A percentile compares a stretch with the other conserved stretches of the same genome.
Conservation (phyloP, 2,329 filamentous ascomycete species). For the Aspergillus ruber region DNA sequence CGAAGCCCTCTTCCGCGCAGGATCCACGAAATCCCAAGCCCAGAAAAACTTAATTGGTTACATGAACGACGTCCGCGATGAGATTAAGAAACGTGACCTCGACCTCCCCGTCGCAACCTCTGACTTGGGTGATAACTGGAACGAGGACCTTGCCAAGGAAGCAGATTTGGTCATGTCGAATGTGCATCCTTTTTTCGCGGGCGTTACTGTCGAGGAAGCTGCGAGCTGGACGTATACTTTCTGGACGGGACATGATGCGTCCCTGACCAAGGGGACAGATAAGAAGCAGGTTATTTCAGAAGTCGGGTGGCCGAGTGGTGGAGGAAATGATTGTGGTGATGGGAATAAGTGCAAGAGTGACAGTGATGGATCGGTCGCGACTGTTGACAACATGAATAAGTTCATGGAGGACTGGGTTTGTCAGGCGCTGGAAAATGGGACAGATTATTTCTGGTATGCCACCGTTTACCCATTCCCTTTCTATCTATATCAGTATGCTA, state of each 20-base stretch:
- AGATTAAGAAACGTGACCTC: slow-evolving; percentile 62
- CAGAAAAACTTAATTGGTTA: slow-evolving; percentile 56
- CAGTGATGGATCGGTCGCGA: slow-evolving; percentile 64
- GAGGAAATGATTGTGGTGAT: slow-evolving; percentile 69
- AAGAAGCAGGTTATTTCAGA: slow-evolving; percentile 80
- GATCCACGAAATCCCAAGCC: slow-evolving; percentile 54
- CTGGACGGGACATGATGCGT: slow-evolving; percentile 65
- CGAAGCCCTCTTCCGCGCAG: slow-evolving; percentile 53
- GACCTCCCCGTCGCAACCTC: slow-evolving; percentile 75
- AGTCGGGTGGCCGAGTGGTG: slow-evolving; percentile 81
- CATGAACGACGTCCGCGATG: slow-evolving; percentile 62
- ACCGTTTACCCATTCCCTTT: too few species aligned
- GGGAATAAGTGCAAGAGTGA: slow-evolving; percentile 50
- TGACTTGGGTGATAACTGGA: slow-evolving; percentile 87
- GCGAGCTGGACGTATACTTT: slow-evolving; percentile 77
- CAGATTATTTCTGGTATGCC: slow-evolving; percentile 93
- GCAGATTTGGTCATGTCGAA: slow-evolving; percentile 94
- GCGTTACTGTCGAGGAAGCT: slow-evolving; percentile 60
- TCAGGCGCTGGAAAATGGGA: slow-evolving; percentile 68
- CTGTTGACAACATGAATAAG: slow-evolving; percentile 72
- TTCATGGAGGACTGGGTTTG: slow-evolving; percentile 86
- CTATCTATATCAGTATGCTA: too few species aligned
- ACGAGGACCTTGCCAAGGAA: slow-evolving; percentile 56
- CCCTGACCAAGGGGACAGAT: slow-evolving; percentile 52
- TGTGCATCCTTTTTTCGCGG: slow-evolving; percentile 92